Conservation (phyloP, 805 yeast species). For the Lipomyces yamadae region DNA sequence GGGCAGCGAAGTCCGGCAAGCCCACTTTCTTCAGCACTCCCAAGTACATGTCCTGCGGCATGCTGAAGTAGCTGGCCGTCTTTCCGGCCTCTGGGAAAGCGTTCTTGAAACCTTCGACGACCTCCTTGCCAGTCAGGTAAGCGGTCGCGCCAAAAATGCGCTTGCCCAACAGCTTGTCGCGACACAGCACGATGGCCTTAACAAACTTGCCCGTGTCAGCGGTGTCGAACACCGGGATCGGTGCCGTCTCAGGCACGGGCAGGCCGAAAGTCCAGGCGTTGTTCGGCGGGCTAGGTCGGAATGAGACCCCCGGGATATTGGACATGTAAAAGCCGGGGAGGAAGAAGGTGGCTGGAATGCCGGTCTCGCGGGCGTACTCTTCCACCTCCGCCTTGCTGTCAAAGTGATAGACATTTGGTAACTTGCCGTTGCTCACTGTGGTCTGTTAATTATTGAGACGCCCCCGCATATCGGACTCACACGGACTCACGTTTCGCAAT, state of each 20-base stretch:
- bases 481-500: background rate
- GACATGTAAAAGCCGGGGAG: constrained; percentile 14
- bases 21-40: background rate
- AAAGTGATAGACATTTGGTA: constrained; percentile 11
- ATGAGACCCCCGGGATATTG: too few species aligned
- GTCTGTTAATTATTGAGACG: background rate
- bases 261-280: too few species aligned
- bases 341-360: constrained; percentile 14
- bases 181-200: background rate
- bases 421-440: background rate
- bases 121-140: background rate
- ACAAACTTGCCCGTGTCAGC: background rate
- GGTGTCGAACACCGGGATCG: constrained; percentile 7
- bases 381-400: constrained; percentile 14
- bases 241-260: background rate
- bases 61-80: background rate
- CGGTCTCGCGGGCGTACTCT: constrained; percentile 12
- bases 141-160: background rate
- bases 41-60: background rate
- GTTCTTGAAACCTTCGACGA: background rate
- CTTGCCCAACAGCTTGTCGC: background rate
- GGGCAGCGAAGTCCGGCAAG: background rate
- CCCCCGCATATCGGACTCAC: too few species aligned
- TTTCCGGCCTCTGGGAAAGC: constrained; percentile 2
- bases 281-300: too few species aligned